Percentiles rank a stretch among this genome's conserved stretches.
phyloP scores from a whole-genome alignment of 208 protist genomes.

The Acanthamoeba culbertsoni region DNA sequence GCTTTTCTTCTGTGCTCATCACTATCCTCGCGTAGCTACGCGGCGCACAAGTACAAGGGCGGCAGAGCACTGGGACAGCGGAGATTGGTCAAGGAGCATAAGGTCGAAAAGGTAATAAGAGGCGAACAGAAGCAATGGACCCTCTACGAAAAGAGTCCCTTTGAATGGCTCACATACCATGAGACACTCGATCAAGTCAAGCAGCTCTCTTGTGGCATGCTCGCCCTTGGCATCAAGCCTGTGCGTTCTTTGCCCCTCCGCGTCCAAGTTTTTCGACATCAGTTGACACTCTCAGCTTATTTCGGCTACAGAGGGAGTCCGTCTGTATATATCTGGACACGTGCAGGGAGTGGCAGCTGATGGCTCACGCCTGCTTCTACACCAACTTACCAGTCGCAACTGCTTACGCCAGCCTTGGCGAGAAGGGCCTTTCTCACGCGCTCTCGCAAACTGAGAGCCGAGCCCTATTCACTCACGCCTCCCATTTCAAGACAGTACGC shows the following conservation, averaged over 20 bases:
- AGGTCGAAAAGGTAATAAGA: not conserved
- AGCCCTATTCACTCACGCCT: not conserved
- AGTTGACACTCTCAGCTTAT: not conserved
- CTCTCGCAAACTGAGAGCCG: not conserved
- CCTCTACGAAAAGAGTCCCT: not conserved
- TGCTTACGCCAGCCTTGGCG: not conserved
- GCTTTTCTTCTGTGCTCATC: not conserved
- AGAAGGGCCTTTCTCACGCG: not conserved
- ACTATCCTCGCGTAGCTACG: not conserved
- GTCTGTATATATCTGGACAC: conserved; percentile 29
- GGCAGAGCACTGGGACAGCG: not conserved
- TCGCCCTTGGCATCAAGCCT: not conserved
- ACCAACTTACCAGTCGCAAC: not conserved
- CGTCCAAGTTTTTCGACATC: not conserved
- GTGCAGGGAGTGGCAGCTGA: not conserved
- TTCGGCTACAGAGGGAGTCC: not conserved
- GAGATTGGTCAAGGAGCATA: not conserved
- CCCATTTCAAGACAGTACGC: not conserved
- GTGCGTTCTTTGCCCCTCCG: not conserved
- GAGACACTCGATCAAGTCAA: not conserved
- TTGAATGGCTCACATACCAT: not conserved
- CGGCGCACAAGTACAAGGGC: not conserved
- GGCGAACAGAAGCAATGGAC: not conserved
- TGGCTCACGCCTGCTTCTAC: conserved; percentile 40
- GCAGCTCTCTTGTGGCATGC: not conserved